Evolutionary conservation across 2,329 filamentous ascomycete species (phyloP), one percentile per base, ranked within the genome.

Genomic region (Cladorrhinum sp.): DNA sequence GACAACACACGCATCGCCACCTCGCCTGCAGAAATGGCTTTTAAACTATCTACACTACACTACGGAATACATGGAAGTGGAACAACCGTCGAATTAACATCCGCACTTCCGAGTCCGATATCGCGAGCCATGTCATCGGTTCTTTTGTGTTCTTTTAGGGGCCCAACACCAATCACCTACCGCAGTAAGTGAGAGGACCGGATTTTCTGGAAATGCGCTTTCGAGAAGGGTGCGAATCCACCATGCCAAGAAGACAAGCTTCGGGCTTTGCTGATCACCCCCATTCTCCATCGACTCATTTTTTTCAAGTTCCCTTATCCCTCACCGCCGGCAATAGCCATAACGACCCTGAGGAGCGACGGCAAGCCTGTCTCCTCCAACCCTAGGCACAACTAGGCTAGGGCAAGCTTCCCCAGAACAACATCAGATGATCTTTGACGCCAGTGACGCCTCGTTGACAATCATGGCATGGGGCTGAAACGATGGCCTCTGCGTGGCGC

Each of bases 401-500:
- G 12, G 32, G 32, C 52, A n/a, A 29, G 25, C 22, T 56, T 58
- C 55, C 64, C 61, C 61, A 45, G 57, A 62, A 57, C 18, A 45
- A 18, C 41, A 64, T 60, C 60, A 59, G 59, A 62, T 62, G 62
- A 58, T 55, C 57, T 61, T 57, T 58, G 49, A 24, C 49, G 61
- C 63, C 57, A 59, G 55, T 58, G 49, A 22, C 52, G 61, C 63
- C 57, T 61, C 57, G 36, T 53, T 45, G 50, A 50, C 20, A 58
- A 54, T 55, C 29, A 29, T 12, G 22, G 38, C 51, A 59, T 58
- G 60, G 41, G 41, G 62, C 62, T 66, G 65, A 67, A 68, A 67
- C 66, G 54, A 63, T 64, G 65, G 63, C 9, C 64, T 60, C 49
- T 59, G 59, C 57, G 58, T 66, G 66, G 66, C 66, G 66, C 58